A percentile compares a stretch with the other conserved stretches of the same genome.
These are phyloP conservation scores for Pichia occidentalis DNA, from an alignment of 805 yeast genomes.

Conservation along the genomic window DNA sequence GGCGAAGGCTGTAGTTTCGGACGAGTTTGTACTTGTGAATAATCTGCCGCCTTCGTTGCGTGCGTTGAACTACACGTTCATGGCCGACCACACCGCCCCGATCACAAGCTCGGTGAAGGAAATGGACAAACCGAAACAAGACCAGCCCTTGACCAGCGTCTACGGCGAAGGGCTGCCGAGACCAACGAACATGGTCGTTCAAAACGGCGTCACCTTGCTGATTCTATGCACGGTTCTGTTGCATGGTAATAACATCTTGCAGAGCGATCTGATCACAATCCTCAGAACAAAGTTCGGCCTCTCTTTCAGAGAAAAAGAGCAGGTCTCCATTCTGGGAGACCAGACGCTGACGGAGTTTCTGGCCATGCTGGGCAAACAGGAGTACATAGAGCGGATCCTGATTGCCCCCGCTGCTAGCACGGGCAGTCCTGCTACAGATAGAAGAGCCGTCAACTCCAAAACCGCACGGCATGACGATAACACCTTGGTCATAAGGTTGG, in stretches of 20 bases:
- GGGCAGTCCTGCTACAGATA: conserved; percentile 1
- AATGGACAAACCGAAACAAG: conserved; percentile 5
- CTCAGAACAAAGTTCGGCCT: conserved; percentile 22
- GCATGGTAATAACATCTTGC: conserved; percentile 25
- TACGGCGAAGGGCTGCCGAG: conserved; percentile 21
- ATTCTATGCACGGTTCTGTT: conserved; percentile 23
- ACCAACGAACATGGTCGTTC: conserved; percentile 19
- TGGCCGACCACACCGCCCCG: conserved; percentile 10
- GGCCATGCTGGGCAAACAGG: conserved; percentile 22
- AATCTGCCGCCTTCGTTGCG: conserved; percentile 18
- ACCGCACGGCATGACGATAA: conserved; percentile 19
- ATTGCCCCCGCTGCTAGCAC: neutral
- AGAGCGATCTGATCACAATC: conserved; percentile 22
- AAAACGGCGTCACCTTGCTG: conserved; percentile 25
- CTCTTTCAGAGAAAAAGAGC: conserved; percentile 18
- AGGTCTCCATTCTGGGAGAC: conserved; percentile 17
- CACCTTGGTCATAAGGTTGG: conserved; percentile 23
- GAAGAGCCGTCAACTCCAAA: conserved; percentile 2
- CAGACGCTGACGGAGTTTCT: conserved; percentile 21
- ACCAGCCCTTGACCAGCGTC: conserved; percentile 2
- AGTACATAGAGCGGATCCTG: conserved; percentile 18
- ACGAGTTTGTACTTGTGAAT: conserved; percentile 24
- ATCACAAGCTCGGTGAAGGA: conserved; percentile 7
- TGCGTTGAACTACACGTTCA: conserved; percentile 19
- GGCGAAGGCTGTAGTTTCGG: conserved; percentile 2